Evolutionary conservation across 305 asterid genomes (phyloP).

Genomic region (Fraxinus ornus): DNA sequence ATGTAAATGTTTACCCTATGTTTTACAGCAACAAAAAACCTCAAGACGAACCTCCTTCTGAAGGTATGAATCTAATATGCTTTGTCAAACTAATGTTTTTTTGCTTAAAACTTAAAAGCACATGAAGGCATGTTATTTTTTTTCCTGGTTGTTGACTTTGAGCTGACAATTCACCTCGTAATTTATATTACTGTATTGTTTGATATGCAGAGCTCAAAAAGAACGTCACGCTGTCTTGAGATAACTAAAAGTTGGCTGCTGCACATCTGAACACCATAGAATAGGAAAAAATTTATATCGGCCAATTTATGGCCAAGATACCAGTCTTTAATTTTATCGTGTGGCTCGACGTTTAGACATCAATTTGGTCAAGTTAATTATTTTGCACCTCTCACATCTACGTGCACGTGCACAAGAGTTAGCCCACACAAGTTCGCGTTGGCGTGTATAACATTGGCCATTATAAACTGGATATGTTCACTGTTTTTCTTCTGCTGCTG

Average conservation of each 20-base stretch:
- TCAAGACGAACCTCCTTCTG: conserved; percentile 36
- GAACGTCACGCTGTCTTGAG: conserved; percentile 15
- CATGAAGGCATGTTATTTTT: neutral
- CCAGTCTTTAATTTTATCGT: neutral
- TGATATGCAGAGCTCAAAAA: conserved; percentile 30
- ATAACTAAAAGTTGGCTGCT: neutral
- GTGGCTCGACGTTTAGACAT: neutral
- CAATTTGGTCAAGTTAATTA: neutral
- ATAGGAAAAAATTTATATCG: neutral
- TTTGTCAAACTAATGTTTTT: neutral
- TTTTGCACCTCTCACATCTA: neutral
- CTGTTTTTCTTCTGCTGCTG: neutral
- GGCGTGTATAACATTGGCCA: neutral
- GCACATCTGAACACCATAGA: neutral
- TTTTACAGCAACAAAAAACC: conserved; percentile 40
- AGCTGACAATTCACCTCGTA: neutral
- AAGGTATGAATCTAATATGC: conserved; percentile 27
- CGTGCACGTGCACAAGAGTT: neutral
- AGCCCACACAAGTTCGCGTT: neutral
- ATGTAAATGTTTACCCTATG: neutral
- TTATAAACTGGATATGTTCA: neutral
- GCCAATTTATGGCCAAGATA: neutral
- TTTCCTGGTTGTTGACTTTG: neutral
- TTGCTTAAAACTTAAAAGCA: neutral
- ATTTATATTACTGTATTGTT: neutral